phyloP scores from a whole-genome alignment of 192 early-diverging fungal species.

The Gorgonomyces haynaldii region DNA sequence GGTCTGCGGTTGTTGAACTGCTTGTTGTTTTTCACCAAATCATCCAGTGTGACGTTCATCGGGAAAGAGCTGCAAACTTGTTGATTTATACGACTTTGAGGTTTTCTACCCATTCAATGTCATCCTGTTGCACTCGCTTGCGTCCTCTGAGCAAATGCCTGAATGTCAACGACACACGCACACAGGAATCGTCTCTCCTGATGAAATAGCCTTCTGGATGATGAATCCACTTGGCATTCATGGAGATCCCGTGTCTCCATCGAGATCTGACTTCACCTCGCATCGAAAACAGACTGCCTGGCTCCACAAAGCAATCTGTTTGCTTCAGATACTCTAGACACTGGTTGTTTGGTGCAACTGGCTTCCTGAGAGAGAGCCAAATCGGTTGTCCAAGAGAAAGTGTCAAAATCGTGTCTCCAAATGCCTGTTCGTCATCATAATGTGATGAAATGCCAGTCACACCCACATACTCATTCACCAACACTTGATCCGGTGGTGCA shows the following conservation, averaged over 20 bases:
- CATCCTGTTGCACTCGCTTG: slow-evolving; percentile 5
- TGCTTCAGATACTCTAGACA: slow-evolving; percentile 7
- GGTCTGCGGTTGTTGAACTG: too few relatives aligned
- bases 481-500: slow-evolving; percentile 7
- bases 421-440: slow-evolving; percentile 19
- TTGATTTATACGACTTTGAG: too few relatives aligned
- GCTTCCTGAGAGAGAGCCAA: slow-evolving; percentile 19
- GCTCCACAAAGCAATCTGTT: slow-evolving; percentile 11
- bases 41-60: too few relatives aligned
- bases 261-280: slow-evolving; percentile 7
- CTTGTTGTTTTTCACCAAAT: too few relatives aligned
- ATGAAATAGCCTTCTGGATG: slow-evolving; percentile 7
- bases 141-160: slow-evolving; percentile 11
- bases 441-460: slow-evolving; percentile 14
- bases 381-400: slow-evolving; percentile 16
- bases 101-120: slow-evolving; percentile 13
- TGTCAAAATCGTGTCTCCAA: slow-evolving; percentile 19
- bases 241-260: slow-evolving; percentile 20
- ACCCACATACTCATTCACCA: slow-evolving; percentile 23
- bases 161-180: slow-evolving; percentile 16
- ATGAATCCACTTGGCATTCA: slow-evolving; percentile 14
- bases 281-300: slow-evolving; percentile 15
- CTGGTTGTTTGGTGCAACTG: slow-evolving; percentile 2
- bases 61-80: too few relatives aligned
- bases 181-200: slow-evolving; percentile 6